These are phyloP conservation scores for Aschersonia sp. DNA, from an alignment of 2,329 filamentous ascomycete species.

Conservation along the genomic window DNA sequence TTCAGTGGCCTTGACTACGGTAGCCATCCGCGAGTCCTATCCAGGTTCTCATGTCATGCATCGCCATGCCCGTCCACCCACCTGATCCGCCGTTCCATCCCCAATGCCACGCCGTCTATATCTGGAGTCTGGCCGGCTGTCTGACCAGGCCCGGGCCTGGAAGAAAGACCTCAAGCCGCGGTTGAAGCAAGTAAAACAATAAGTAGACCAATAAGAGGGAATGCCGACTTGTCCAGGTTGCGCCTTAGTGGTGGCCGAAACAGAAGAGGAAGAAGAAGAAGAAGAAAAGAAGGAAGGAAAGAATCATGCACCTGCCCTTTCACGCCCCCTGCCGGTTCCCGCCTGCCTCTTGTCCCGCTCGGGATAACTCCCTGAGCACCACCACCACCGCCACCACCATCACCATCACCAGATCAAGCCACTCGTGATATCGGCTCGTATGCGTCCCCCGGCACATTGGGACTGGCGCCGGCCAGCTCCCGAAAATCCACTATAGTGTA, in stretches of 20 bases:
- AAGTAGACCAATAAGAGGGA: neutral
- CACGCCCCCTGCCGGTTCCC: too few relatives aligned
- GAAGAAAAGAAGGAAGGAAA: neutral
- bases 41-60: neutral
- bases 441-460: constrained; percentile 2
- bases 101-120: too few relatives aligned
- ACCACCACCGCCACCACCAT: too few relatives aligned
- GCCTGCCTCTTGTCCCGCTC: too few relatives aligned
- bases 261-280: neutral
- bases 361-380: too few relatives aligned
- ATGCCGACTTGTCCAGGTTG: neutral
- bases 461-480: constrained; percentile 11
- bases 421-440: constrained; percentile 3
- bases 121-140: too few relatives aligned
- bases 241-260: neutral
- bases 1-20: too few relatives aligned
- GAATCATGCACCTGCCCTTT: neutral
- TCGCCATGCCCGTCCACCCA: neutral
- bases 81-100: too few relatives aligned
- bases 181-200: too few relatives aligned
- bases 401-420: neutral
- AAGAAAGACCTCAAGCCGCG: too few relatives aligned
- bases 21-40: neutral
- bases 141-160: too few relatives aligned
- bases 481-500: constrained; percentile 16